These are phyloP conservation scores for Xanthoparmelia taractica DNA, from an alignment of 495 filamentous ascomycete species.

Conservation along the genomic window DNA sequence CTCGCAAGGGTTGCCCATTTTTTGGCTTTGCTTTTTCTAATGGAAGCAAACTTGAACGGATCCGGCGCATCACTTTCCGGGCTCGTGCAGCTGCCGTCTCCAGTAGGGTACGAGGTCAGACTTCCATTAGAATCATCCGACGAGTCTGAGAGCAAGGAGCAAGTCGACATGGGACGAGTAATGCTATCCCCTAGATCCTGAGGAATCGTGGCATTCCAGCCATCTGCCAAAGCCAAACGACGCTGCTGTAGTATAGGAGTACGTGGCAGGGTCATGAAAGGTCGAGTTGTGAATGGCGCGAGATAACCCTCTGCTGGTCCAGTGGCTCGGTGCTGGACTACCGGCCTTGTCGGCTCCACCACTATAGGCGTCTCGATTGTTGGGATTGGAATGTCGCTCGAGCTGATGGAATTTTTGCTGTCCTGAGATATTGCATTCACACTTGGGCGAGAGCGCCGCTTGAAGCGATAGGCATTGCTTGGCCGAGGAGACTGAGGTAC, in stretches of 20 bases:
- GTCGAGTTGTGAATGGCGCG: slow-evolving; percentile 41
- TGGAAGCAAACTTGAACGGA: slow-evolving; percentile 41
- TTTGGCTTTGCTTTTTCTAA: slow-evolving; percentile 36
- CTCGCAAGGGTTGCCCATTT: slow-evolving; percentile 33
- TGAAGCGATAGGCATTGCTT: slow-evolving; percentile 32
- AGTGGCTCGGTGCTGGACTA: slow-evolving; percentile 19
- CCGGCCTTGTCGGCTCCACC: slow-evolving; percentile 24
- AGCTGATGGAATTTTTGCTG: slow-evolving; percentile 31
- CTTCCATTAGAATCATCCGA: slow-evolving; percentile 62
- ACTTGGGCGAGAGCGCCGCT: slow-evolving; percentile 39
- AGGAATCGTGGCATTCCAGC: slow-evolving; percentile 30
- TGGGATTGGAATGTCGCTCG: slow-evolving; percentile 45
- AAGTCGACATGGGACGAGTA: slow-evolving; percentile 49
- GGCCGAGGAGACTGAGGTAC: slow-evolving; percentile 45
- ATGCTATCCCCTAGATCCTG: slow-evolving; percentile 35
- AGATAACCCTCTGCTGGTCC: slow-evolving; percentile 36
- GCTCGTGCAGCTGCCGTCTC: slow-evolving; percentile 62
- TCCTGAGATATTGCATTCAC: slow-evolving; percentile 38
- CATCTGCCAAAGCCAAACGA: slow-evolving; percentile 32
- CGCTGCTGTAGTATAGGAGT: slow-evolving; percentile 55
- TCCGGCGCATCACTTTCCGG: slow-evolving; percentile 55
- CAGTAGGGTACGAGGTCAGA: slow-evolving; percentile 53
- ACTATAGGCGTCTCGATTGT: slow-evolving; percentile 52
- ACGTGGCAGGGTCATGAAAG: slow-evolving; percentile 48
- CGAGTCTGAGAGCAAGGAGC: slow-evolving; percentile 60